Base-by-base conservation (phyloP, 305 asterid genomes). In the Salvia sclarea region DNA sequence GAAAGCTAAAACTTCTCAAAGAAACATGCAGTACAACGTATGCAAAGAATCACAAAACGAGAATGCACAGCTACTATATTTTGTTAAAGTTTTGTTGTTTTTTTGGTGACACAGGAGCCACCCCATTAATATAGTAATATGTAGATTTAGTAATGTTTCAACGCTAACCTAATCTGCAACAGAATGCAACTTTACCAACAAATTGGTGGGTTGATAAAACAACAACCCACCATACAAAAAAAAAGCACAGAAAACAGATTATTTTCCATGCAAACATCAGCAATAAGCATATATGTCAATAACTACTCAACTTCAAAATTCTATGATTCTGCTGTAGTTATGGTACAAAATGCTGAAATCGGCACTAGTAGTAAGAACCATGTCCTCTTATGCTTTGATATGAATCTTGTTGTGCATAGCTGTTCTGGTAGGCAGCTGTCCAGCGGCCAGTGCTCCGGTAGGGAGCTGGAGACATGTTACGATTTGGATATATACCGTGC, bases 341-440 rank as follows among this genome's bases (percentile, higher is more conserved):
- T 64, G 55, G 61, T 81, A 83, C 87, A 80, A 58, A 64, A 45
- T 37, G 3, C 71, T 24, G 49, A 65, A 75, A 67, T 30, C 16
- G 68, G 79, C 53, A 61, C 83, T 82, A 87, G 73, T 82, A 81
- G 74, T 75, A 81, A 77, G 86, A 84, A 67, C 82, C 87, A 65
- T 84, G 84, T 38, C 82, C 66, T 61, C 81, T 65, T 16, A 65
- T 22, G 59, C 74, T 82, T 56, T 72, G 80, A 53, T 83, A 83
- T 13, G 86, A 69, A 33, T 58, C 79, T 30, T 77, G 82, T 62
- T 71, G 83, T 6, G 64, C 21, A 63, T 73, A 75, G 58, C 63
- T 59, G 69, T 44, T 73, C 58, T 83, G 82, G 77, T 83, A 66
- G 16, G 81, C 67, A 60, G 72, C 78, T 54, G 81, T 75, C 57